Percentiles rank a stretch among this genome's conserved stretches.
These are phyloP conservation scores for Diaporthe humulicola DNA, from an alignment of 2,329 filamentous ascomycete genomes.

Conservation along the genomic window DNA sequence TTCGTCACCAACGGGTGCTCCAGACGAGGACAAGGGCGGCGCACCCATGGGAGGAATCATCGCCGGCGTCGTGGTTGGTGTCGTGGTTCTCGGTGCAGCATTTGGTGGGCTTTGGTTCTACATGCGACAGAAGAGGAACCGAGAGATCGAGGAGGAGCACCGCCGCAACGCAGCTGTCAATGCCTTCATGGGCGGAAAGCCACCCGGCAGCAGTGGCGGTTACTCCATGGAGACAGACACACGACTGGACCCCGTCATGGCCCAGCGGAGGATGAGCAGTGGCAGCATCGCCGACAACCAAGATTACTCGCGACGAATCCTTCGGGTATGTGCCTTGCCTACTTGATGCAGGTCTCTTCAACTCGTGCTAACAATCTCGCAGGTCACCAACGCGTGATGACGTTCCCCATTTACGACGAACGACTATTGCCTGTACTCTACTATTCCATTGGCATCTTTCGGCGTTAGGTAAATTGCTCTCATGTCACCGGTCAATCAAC, in stretches of 20 bases:
- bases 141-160: constrained; percentile 86
- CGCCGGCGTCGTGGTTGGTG: constrained; percentile 87
- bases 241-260: constrained; percentile 88
- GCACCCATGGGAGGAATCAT: constrained; percentile 88
- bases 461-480: constrained; percentile 52
- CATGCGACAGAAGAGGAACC: constrained; percentile 80
- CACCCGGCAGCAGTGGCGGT: constrained; percentile 73
- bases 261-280: constrained; percentile 87
- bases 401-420: constrained; percentile 51
- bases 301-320: constrained; percentile 95
- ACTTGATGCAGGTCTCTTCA: background rate
- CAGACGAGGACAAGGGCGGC: constrained; percentile 44
- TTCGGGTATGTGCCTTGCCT: constrained; percentile 77
- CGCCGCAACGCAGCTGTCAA: constrained; percentile 84
- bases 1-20: constrained; percentile 45
- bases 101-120: constrained; percentile 80
- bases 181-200: constrained; percentile 77
- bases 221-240: constrained; percentile 81
- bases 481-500: constrained; percentile 44
- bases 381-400: constrained; percentile 73
- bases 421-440: constrained; percentile 53
- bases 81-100: constrained; percentile 76
- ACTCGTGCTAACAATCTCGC: constrained; percentile 40
- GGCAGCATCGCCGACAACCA: constrained; percentile 98
- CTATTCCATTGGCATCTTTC: constrained; percentile 52